Evolutionary conservation across 2,329 filamentous ascomycete genomes (phyloP), one percentile per base, ranked within the genome.

Genomic region (Neopestalotiopsis rosae): DNA sequence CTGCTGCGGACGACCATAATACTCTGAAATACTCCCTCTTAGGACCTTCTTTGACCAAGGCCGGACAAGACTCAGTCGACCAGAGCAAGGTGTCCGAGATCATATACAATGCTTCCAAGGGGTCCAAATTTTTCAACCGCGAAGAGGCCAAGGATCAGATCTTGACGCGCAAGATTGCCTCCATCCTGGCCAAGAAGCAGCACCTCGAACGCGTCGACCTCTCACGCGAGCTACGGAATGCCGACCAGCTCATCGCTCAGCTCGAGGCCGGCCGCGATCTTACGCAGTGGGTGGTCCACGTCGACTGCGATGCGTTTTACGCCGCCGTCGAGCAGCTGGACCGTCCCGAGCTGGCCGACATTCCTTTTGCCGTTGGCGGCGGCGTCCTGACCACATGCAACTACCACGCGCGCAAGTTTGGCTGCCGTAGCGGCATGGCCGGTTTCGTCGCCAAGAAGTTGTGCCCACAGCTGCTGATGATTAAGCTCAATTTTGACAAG

Each of bases 251-350:
- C 70, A 91, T 98, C 66, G 86, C 90, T 0, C 90, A 95, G 74
- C 87, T 98, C 24, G 96, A 99, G 76, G 78, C 90, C 7, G 86
- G 87, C 1, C 88, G 96, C 61, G 95, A 98, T 76, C 83, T 99
- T 45, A 91, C 91, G 0, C 96, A 98, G 78, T 85, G 89, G 68
- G 89, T 98, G 30, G 92, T 98, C 0, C 96, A 99, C 78, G 88
- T 98, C 62, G 96, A 99, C 79, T 98, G 96, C 80, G 96, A 99
- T 83, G 96, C 96, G 17, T 99, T 99, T 80, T 99, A 96, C 76
- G 96, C 96, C 0, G 94, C 96, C 0, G 96, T 98, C 0, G 96
- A 98, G 79, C 93, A 91, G 73, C 86, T 95, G 3, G 91, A 94
- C 75, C 87, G 92, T 1, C 96, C 95, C 0, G 95, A 97, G 77